phyloP scores from a whole-genome alignment of 371 early-diverging fungal species.

The Nosema bombycis region DNA sequence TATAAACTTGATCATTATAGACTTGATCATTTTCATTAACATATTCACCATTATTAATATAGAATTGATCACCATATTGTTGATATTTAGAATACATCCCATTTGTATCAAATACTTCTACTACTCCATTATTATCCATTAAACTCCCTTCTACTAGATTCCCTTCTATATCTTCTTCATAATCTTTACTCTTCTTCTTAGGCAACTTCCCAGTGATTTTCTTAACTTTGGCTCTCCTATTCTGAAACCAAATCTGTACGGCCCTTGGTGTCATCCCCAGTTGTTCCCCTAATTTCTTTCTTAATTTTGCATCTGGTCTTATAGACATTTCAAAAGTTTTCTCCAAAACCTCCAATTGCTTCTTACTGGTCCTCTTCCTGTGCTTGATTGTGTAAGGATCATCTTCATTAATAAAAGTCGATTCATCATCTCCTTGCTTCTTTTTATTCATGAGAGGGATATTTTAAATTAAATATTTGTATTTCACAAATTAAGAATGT shows the following conservation, averaged over 20 bases:
- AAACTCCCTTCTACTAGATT: too few species aligned
- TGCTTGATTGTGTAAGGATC: constrained; percentile 9
- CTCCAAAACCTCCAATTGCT: constrained; percentile 44
- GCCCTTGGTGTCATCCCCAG: constrained; percentile 51
- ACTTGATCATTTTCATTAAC: background rate
- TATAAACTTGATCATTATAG: background rate
- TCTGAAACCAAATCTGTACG: constrained; percentile 64
- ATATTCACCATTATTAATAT: background rate
- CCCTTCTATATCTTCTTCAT: too few species aligned
- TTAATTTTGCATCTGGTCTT: constrained; percentile 50
- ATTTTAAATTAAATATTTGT: too few species aligned
- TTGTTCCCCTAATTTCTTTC: constrained; percentile 53
- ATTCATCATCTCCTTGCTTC: too few species aligned
- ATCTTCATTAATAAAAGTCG: too few species aligned
- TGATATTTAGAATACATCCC: background rate
- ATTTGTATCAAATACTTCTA: background rate
- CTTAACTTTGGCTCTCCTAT: constrained; percentile 63
- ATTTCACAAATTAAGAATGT: too few species aligned
- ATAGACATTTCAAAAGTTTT: constrained; percentile 52
- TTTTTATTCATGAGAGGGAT: too few species aligned
- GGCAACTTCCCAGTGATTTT: background rate
- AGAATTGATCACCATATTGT: background rate
- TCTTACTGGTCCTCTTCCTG: constrained; percentile 3
- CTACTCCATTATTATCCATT: background rate
- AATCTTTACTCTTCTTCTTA: background rate